These are phyloP conservation scores for Brassica carinata DNA, from an alignment of 345 rosid species.

Conservation along the genomic window DNA sequence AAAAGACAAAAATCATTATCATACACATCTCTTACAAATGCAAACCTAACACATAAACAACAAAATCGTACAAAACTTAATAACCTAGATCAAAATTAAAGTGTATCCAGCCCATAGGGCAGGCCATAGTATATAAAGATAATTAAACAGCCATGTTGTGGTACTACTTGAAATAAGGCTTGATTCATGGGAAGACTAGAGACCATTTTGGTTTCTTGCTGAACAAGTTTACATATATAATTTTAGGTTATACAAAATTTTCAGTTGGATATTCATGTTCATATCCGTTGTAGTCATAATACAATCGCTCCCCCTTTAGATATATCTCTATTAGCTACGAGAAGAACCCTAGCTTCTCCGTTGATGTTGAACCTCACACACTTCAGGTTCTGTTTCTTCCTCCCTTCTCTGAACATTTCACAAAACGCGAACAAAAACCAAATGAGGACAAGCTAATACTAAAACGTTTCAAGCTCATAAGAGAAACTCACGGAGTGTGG, in stretches of 20 bases:
- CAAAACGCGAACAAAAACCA: background rate
- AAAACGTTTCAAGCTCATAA: background rate
- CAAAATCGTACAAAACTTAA: too few relatives aligned
- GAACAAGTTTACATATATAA: background rate
- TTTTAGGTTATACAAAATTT: slow-evolving; percentile 66
- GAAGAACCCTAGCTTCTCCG: slow-evolving; percentile 86
- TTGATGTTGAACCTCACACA: slow-evolving; percentile 81
- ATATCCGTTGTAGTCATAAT: slow-evolving; percentile 91
- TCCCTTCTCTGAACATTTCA: background rate
- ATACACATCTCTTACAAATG: too few relatives aligned
- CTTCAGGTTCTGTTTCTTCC: slow-evolving; percentile 50
- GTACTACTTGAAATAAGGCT: slow-evolving; percentile 7
- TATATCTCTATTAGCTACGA: slow-evolving; percentile 84
- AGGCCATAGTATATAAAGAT: background rate
- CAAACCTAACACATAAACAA: too few relatives aligned
- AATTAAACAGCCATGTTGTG: background rate
- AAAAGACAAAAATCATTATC: too few relatives aligned
- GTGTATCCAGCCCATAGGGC: too few relatives aligned
- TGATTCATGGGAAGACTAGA: background rate
- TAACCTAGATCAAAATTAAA: too few relatives aligned
- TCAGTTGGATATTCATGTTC: slow-evolving; percentile 94
- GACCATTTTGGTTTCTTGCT: background rate
- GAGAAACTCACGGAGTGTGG: slow-evolving; percentile 68
- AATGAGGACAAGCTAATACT: slow-evolving; percentile 4
- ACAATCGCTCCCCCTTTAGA: slow-evolving; percentile 71